Conservation (phyloP, 805 yeast genomes). For the Candida germanica region DNA sequence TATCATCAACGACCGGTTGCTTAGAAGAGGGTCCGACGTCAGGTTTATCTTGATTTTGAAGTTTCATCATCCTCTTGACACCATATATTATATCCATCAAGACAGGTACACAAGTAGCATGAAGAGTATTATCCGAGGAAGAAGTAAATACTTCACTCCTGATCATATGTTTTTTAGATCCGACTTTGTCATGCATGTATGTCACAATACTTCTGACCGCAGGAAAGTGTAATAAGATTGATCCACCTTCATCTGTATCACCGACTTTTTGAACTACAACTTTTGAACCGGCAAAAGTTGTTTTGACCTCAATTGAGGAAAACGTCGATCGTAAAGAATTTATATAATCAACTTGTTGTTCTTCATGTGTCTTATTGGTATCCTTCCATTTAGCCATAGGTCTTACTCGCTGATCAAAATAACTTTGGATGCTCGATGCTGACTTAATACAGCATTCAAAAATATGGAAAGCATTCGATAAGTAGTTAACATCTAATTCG, state of each 20-base stretch:
- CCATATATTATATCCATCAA: slow-evolving; percentile 55
- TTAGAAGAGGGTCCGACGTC: neutral
- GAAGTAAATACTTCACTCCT: slow-evolving; percentile 57
- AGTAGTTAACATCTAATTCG: slow-evolving; percentile 60
- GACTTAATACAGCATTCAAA: slow-evolving; percentile 54
- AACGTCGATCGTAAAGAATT: slow-evolving; percentile 18
- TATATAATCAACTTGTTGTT: slow-evolving; percentile 13
- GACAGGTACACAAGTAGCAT: slow-evolving; percentile 78
- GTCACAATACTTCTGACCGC: slow-evolving; percentile 57
- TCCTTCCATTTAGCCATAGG: slow-evolving; percentile 15
- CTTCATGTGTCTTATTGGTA: slow-evolving; percentile 11
- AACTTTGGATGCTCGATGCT: slow-evolving; percentile 39
- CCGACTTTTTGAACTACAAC: slow-evolving; percentile 47
- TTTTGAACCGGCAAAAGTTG: slow-evolving; percentile 68
- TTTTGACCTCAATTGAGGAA: slow-evolving; percentile 46
- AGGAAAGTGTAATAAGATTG: slow-evolving; percentile 71
- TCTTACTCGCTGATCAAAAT: slow-evolving; percentile 20
- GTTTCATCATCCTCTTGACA: slow-evolving; percentile 44
- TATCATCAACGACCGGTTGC: neutral
- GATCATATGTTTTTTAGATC: slow-evolving; percentile 41
- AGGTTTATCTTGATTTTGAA: slow-evolving; percentile 3
- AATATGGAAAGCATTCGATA: slow-evolving; percentile 53
- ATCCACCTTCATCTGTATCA: slow-evolving; percentile 45
- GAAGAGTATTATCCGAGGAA: slow-evolving; percentile 67
- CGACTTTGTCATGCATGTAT: slow-evolving; percentile 43